Evolutionary conservation across 1,284 basidiomycete species (phyloP), one percentile per base, ranked within the genome.

Genomic region (Ustilago loliicola): DNA sequence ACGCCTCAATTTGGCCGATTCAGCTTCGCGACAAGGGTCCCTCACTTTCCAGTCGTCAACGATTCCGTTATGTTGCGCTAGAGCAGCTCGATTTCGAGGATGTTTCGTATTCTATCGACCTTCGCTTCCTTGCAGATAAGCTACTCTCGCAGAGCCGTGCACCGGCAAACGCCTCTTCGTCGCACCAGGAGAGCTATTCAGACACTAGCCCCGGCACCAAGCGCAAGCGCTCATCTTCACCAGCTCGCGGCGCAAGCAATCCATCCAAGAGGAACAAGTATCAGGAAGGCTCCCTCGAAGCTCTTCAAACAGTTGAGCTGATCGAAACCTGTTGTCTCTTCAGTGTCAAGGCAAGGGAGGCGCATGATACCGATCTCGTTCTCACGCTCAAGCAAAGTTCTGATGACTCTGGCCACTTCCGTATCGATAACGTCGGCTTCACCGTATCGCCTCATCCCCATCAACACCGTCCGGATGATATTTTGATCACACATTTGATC

Each of bases 21-120:
- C 73, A 76, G 47, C 57, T 68, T 5, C 54, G 58, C 32, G 68
- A 76, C 23, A 63, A 32, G 27, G 53, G 42, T 7, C 2, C 51
- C 19, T 6, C 52, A 27, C 4, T 36, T 0, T 3, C 56, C 21
- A 23, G 38, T 9, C 52, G 48, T 27, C 59, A 61, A 27, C 48
- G 56, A 7, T 27, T 51, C 19, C n/a, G 34, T 1, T 62, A 65
- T 17, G 65, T 74, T 1, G 58, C 57, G 0, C 15, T 78, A n/a
- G n/a, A 55, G 1, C 57, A 58, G 3, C 52, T 78, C 42, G 72
- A 78, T 25, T 78, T 78, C 30, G 76, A 78, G 36, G 72, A 78
- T 27, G 71, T 74, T 11, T 74, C 76, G 6, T 68, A 48, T 61
- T 74, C 42, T 25, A 47, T 71, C 61, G 34, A 78, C 52, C 72